Evolutionary conservation across 768 basidiomycete species (phyloP).

Genomic region (Omphalotus guepiniiformis): DNA sequence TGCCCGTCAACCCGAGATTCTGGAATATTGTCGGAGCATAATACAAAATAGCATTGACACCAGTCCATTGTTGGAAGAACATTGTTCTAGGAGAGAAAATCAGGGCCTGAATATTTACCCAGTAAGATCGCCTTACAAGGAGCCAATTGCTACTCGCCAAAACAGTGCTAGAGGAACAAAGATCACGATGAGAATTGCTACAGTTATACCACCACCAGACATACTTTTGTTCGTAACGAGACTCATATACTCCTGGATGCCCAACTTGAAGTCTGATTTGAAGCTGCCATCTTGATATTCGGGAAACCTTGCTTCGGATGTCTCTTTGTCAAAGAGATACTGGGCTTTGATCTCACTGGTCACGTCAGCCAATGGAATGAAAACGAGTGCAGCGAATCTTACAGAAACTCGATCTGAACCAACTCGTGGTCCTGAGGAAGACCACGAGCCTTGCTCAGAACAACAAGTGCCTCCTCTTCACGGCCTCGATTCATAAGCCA

Average conservation of each 20-base stretch:
- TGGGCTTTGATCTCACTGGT: conserved; percentile 69
- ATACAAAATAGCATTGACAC: conserved; percentile 72
- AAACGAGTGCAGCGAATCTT: conserved; percentile 21
- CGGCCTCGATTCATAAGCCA: conserved; percentile 78
- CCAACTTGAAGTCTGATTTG: conserved; percentile 57
- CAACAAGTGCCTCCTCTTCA: conserved; percentile 66
- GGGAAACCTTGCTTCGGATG: conserved; percentile 50
- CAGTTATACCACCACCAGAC: conserved; percentile 7
- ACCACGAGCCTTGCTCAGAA: conserved; percentile 56
- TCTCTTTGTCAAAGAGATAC: conserved; percentile 69
- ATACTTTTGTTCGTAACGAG: conserved; percentile 48
- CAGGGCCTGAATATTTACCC: background rate
- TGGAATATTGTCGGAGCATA: conserved; percentile 70
- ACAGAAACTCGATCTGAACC: conserved; percentile 73
- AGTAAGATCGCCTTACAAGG: conserved; percentile 33
- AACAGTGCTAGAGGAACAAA: conserved; percentile 40
- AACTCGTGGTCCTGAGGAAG: conserved; percentile 55
- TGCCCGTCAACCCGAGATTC: conserved; percentile 55
- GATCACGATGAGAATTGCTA: conserved; percentile 4
- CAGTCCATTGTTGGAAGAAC: conserved; percentile 87
- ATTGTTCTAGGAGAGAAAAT: conserved; percentile 39
- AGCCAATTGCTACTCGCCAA: conserved; percentile 58
- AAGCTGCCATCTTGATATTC: conserved; percentile 60
- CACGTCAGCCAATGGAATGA: background rate
- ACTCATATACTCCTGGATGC: conserved; percentile 56